A percentile compares a stretch with the other conserved stretches of the same genome.
Evolutionary conservation across 345 rosid species (phyloP).

Genomic region (Carallia brachiata): DNA sequence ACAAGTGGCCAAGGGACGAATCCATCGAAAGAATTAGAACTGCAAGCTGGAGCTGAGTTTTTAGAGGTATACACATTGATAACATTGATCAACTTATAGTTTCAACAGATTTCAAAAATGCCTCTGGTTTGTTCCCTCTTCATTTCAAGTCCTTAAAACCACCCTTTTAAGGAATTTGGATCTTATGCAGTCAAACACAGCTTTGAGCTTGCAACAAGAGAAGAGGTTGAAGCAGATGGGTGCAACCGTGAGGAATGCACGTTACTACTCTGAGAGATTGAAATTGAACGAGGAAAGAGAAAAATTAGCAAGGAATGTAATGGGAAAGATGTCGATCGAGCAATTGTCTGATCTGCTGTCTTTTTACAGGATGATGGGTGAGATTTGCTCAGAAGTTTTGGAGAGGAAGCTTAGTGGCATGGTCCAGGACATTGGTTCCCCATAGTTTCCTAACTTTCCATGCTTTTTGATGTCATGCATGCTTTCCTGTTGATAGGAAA

Average conservation of each 20-base stretch:
- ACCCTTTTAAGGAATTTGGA: neutral
- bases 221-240: conserved; percentile 89
- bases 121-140: too few relatives aligned
- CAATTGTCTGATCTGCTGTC: conserved; percentile 73
- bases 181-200: conserved; percentile 59
- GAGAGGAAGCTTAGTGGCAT: conserved; percentile 53
- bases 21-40: conserved; percentile 52
- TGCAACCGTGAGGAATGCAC: conserved; percentile 81
- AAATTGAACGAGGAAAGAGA: conserved; percentile 65
- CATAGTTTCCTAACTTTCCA: neutral
- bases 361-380: conserved; percentile 75
- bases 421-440: conserved; percentile 27
- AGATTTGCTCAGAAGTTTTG: conserved; percentile 68
- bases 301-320: conserved; percentile 52
- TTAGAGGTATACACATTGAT: conserved; percentile 47
- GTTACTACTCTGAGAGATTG: conserved; percentile 56
- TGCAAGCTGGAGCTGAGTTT: conserved; percentile 70
- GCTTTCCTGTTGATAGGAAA: neutral
- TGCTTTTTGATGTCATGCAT: neutral
- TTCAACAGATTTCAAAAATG: neutral
- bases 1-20: conserved; percentile 37
- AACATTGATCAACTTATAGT: neutral
- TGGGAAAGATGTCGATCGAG: conserved; percentile 71
- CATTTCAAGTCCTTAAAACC: too few relatives aligned
- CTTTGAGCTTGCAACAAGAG: conserved; percentile 70